Percentiles rank a stretch among this genome's conserved stretches.
phyloP scores from a whole-genome alignment of 139 green algal species.

The Trebouxia sp. region DNA sequence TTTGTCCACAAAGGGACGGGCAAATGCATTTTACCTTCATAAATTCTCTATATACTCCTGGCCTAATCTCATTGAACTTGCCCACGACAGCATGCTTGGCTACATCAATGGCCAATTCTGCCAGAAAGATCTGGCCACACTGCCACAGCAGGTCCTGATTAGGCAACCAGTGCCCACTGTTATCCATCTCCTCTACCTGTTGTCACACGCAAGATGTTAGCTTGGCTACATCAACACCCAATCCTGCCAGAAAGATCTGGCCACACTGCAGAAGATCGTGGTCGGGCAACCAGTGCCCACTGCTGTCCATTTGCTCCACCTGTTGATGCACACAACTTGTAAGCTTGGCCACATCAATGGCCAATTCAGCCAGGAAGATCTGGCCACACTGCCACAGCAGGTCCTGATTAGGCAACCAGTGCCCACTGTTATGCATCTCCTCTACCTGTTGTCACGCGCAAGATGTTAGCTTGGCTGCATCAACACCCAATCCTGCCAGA shows the following conservation, averaged over 20 bases:
- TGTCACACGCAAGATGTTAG: too few species aligned
- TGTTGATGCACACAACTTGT: too few species aligned
- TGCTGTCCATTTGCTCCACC: constrained; percentile 75
- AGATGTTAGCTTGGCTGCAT: constrained; percentile 88
- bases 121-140: constrained; percentile 48
- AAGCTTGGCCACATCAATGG: constrained; percentile 90
- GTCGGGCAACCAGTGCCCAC: constrained; percentile 38
- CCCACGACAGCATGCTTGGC: constrained; percentile 89
- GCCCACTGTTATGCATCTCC: constrained; percentile 66
- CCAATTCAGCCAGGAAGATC: constrained; percentile 56
- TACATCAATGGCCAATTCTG: constrained; percentile 79
- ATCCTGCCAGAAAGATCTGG: constrained; percentile 50
- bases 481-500: constrained; percentile 64
- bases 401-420: constrained; percentile 37
- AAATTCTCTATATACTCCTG: constrained; percentile 82
- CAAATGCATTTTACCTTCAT: constrained; percentile 56
- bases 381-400: constrained; percentile 52
- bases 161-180: constrained; percentile 42
- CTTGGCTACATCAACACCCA: constrained; percentile 85
- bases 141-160: constrained; percentile 45
- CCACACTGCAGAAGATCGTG: constrained; percentile 45
- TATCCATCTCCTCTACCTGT: constrained; percentile 80
- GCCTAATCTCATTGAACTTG: constrained; percentile 89
- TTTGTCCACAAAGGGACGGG: too few species aligned
- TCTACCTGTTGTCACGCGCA: constrained; percentile 85